Conservation (phyloP, 2,329 filamentous ascomycete species). For the Exophiala phaeomuriformis region DNA sequence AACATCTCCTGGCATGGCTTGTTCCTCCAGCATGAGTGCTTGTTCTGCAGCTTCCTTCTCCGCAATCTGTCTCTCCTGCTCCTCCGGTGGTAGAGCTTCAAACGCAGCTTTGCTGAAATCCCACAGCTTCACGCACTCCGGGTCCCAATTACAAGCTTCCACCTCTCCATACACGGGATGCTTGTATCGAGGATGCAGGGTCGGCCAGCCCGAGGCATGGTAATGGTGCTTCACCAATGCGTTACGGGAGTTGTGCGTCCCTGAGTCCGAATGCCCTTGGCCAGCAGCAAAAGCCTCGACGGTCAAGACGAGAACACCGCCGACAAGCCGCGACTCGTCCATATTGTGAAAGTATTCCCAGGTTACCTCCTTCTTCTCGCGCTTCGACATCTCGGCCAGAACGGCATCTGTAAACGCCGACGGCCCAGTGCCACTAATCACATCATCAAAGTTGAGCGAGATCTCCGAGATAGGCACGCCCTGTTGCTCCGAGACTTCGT, state of each 20-base stretch:
- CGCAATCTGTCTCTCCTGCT: conserved; percentile 48
- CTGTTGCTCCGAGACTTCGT: conserved; percentile 53
- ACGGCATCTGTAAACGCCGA: conserved; percentile 62
- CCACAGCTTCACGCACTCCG: conserved; percentile 58
- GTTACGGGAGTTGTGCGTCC: conserved; percentile 58
- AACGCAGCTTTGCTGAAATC: conserved; percentile 58
- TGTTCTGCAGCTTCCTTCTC: conserved; percentile 24
- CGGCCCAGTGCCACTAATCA: conserved; percentile 65
- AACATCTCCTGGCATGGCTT: too few species aligned
- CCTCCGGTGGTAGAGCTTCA: conserved; percentile 51
- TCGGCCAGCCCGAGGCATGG: conserved; percentile 66
- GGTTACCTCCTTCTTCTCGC: conserved; percentile 42
- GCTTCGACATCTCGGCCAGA: conserved; percentile 54
- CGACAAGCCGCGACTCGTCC: conserved; percentile 57
- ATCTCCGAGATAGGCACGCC: conserved; percentile 53
- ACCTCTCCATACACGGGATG: conserved; percentile 65
- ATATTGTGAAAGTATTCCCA: conserved; percentile 62
- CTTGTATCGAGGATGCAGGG: conserved; percentile 56
- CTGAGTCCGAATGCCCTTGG: conserved; percentile 65
- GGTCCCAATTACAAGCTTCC: conserved; percentile 63
- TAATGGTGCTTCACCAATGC: conserved; percentile 69
- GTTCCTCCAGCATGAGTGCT: too few species aligned
- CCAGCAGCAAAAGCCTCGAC: conserved; percentile 67
- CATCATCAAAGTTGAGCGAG: conserved; percentile 63
- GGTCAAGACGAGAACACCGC: conserved; percentile 58